These are phyloP conservation scores for Thalassiosira delicatula DNA, from an alignment of 352 stramenopile genomes.

Conservation along the genomic window DNA sequence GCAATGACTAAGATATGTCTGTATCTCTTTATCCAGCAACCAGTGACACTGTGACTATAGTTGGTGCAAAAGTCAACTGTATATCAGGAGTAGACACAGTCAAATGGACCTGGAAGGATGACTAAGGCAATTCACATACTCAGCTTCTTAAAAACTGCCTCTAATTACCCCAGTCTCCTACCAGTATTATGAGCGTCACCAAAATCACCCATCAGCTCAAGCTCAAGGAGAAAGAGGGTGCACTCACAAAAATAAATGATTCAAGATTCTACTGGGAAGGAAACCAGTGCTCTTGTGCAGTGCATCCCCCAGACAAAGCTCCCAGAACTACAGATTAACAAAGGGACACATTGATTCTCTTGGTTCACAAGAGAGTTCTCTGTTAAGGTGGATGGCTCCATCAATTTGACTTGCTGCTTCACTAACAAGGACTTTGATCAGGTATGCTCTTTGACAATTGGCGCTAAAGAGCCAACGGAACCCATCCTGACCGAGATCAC, in stretches of 20 bases:
- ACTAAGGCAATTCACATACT: background rate
- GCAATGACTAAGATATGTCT: no score
- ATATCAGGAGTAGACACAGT: constrained; percentile 8
- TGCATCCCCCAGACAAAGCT: no score
- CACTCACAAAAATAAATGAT: background rate
- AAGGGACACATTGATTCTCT: no score
- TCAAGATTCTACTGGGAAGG: constrained; percentile 17
- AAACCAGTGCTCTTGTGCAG: background rate
- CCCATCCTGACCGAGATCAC: background rate
- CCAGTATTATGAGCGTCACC: constrained; percentile 28
- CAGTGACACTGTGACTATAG: no score
- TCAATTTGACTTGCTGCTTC: no score
- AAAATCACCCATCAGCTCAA: constrained; percentile 6
- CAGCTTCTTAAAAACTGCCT: background rate
- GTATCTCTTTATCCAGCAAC: no score
- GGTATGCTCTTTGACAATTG: no score
- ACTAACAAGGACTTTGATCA: no score
- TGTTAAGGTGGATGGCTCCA: no score
- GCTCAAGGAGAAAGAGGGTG: constrained; percentile 1
- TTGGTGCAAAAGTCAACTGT: no score
- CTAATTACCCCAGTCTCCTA: constrained; percentile 16
- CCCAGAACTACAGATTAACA: no score
- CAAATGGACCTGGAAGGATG: constrained; percentile 15
- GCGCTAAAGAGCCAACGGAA: no score
- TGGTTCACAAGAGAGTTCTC: background rate